Conservation (phyloP, 2,329 filamentous ascomycete genomes). For the Stromatinia cepivora region DNA sequence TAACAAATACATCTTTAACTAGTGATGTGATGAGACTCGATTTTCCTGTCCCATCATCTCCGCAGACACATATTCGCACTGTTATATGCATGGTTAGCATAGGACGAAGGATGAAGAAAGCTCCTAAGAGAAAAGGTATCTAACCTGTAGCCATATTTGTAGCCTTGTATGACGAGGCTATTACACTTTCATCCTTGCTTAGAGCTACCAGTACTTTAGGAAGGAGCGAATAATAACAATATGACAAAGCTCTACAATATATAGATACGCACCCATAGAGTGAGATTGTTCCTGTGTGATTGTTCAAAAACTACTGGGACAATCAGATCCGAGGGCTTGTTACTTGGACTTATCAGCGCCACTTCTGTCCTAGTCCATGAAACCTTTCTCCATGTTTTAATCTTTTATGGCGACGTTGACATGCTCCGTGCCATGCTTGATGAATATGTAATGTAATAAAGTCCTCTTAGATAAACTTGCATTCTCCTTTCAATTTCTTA, state of each 20-base stretch:
- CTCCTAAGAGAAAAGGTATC: not conserved
- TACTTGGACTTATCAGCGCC: not conserved
- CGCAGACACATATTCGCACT: conserved; percentile 94
- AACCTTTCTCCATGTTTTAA: conserved; percentile 23
- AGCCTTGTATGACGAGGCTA: conserved; percentile 36
- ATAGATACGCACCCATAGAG: not conserved
- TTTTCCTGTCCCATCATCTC: conserved; percentile 94
- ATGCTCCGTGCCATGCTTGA: conserved; percentile 21
- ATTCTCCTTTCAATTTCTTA: not conserved
- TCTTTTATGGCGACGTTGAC: conserved; percentile 1
- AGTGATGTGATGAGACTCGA: conserved; percentile 91
- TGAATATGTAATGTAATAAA: not conserved
- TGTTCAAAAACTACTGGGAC: not conserved
- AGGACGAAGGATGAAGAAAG: conserved; percentile 6
- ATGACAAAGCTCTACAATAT: not conserved
- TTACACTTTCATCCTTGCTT: conserved; percentile 28
- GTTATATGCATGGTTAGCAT: conserved; percentile 24
- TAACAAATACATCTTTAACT: conserved; percentile 96
- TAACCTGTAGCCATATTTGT: conserved; percentile 39
- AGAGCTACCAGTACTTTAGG: not conserved
- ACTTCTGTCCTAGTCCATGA: conserved; percentile 13
- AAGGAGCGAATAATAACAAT: not conserved
- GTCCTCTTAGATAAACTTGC: conserved; percentile 8
- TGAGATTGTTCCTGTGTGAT: not conserved
- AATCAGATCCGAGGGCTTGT: conserved; percentile 8